These are phyloP conservation scores for Termitomyces heimii DNA, from an alignment of 768 basidiomycete genomes.

Conservation along the genomic window DNA sequence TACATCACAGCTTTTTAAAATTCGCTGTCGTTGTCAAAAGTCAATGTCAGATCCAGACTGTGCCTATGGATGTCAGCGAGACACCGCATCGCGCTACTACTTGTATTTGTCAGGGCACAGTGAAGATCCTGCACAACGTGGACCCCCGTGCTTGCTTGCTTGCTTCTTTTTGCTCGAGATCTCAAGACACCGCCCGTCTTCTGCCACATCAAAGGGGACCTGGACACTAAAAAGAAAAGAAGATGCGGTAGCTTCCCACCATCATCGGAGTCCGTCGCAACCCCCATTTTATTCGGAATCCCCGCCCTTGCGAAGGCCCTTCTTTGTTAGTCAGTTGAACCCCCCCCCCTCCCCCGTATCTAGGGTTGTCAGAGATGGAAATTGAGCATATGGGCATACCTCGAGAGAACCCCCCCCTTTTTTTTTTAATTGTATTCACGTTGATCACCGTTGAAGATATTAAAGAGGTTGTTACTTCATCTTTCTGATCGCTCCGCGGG, in stretches of 20 bases:
- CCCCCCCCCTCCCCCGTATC: not conserved
- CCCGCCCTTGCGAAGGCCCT: not conserved
- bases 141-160: no score
- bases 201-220: not conserved
- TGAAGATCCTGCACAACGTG: not conserved
- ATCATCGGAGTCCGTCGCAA: constrained; percentile 1
- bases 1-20: not conserved
- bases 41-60: no score
- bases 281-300: not conserved
- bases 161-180: not conserved
- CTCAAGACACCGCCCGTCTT: not conserved
- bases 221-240: not conserved
- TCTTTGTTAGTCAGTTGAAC: not conserved
- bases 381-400: not conserved
- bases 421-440: not conserved
- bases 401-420: not conserved
- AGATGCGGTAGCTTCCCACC: not conserved
- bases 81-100: not conserved
- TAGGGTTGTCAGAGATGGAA: not conserved
- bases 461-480: not conserved
- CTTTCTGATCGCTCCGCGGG: not conserved
- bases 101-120: not conserved
- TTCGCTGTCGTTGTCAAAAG: no score
- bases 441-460: not conserved
- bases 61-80: not conserved